phyloP scores from a whole-genome alignment of 805 yeast genomes.

The Allodekkera sacchari region DNA sequence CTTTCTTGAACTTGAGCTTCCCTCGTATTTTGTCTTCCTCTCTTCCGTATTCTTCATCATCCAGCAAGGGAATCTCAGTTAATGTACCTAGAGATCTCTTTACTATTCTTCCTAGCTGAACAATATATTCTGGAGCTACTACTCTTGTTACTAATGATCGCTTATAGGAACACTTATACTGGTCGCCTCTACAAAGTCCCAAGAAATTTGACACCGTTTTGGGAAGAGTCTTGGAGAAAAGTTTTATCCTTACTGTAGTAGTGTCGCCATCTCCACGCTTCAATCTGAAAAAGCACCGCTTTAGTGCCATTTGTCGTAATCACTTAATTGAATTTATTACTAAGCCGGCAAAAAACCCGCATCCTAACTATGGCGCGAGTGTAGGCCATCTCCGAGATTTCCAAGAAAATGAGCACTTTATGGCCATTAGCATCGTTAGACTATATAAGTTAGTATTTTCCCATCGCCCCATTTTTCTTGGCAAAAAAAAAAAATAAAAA shows the following conservation, averaged over 20 bases:
- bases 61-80: constrained; percentile 4
- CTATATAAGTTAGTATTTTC: no score
- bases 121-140: constrained; percentile 20
- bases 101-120: constrained; percentile 15
- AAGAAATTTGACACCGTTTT: constrained; percentile 2
- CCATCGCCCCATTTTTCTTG: no score
- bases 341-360: no score
- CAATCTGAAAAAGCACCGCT: constrained; percentile 4
- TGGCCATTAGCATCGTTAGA: no score
- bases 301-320: background rate
- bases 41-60: constrained; percentile 6
- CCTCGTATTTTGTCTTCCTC: constrained; percentile 1
- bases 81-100: constrained; percentile 6
- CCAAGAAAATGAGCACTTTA: background rate
- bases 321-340: no score
- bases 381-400: background rate
- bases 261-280: background rate
- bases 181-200: background rate
- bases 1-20: constrained; percentile 1
- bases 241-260: constrained; percentile 3
- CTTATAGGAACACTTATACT: constrained; percentile 8
- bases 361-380: no score
- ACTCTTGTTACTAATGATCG: constrained; percentile 14
- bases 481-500: no score
- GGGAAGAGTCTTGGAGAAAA: constrained; percentile 3